Base-by-base conservation (phyloP, 2,329 filamentous ascomycete genomes). In the Daldinia sp. region DNA sequence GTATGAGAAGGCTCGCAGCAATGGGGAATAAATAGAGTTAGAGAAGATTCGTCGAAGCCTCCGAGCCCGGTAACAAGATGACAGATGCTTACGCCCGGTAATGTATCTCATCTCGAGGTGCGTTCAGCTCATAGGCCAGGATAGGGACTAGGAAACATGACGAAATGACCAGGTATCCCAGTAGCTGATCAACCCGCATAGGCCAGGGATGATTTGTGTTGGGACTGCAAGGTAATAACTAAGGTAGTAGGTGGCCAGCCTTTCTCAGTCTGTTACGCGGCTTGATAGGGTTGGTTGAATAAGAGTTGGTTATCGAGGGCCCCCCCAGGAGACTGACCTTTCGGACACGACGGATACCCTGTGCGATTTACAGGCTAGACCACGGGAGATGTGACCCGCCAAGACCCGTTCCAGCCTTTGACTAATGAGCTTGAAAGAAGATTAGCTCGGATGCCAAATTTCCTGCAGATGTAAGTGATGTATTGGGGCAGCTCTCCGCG, bases 151-250 rank as follows among this genome's bases (percentile, higher is more conserved):
- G 61, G 37, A 57, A 61, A 61, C 65, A 70, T 72, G 67, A 70
- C 70, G 68, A 72, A 72, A 71, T 69, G 55, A 25, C 35, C 21
- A 58, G 65, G 23, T 32, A 71, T 68, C 66, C 68, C 64, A 37
- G 68, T 64, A 66, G 69, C 64, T 66, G 68, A 71, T 72, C 69
- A 70, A 69, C 70, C 61, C 68, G 64, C 67, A 63, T 59, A 43
- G 41, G 51, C 47, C 58, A 58, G 68, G 68, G 63, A 56, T 53
- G 50, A 67, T 68, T 66, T 67, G 34, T 70, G 63, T 68, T 70
- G 63, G 57, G 68, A 64, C 56, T 63, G 65, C 60, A 66, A 34
- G 50, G 37, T 50, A 64, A 64, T 61, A 55, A 63, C 52, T 56
- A 61, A 66, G 52, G 55, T 64, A 55, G 65, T 58, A 64, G 52